Evolutionary conservation across 2,329 filamentous ascomycete species (phyloP), one percentile per base, ranked within the genome.

Genomic region (Fusarium poae): DNA sequence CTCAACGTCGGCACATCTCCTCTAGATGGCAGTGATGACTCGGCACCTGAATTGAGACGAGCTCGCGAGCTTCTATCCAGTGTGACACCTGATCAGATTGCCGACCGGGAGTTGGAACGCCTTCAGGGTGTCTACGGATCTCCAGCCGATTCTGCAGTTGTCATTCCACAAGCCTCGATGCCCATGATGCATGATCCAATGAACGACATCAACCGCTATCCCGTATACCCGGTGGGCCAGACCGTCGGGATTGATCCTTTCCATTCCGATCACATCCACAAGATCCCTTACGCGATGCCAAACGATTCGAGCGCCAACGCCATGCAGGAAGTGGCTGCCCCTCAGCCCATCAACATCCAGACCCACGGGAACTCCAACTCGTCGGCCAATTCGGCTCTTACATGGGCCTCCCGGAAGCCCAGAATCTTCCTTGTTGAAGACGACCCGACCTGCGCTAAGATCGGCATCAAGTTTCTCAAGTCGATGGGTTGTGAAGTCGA

Each of bases 211-310:
- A 79, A 74, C 62, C 81, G 86, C 44, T 86, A 88, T 67, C 87
- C 97, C 55, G 94, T 97, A 12, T 98, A 97, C 77, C 94, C 95
- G 0, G 93, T 97, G 18, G 94, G 94, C 20, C 89, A 94, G 69
- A 96, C 91, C 1, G 92, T 97, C 70, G 94, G 94, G 54, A 97
- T 97, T 70, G 94, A 97, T 76, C 94, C 95, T 2, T 96, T 97
- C 85, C 94, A 95, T 76, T 91, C 92, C 72, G 94, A 97, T 73
- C 94, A 97, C 76, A 93, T 97, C 76, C 89, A 95, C 81, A 97
- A 97, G 77, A 97, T 97, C 57, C 93, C 94, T 1, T 98, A 97
- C 76, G 80, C 93, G 88, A 79, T 82, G 18, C 85, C 92, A 4
- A 93, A 91, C 60, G 84, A 85, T 51, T 81, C 84, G 4, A 82